Evolutionary conservation across 2,329 filamentous ascomycete species (phyloP).

Genomic region (Orbilia oligospora): DNA sequence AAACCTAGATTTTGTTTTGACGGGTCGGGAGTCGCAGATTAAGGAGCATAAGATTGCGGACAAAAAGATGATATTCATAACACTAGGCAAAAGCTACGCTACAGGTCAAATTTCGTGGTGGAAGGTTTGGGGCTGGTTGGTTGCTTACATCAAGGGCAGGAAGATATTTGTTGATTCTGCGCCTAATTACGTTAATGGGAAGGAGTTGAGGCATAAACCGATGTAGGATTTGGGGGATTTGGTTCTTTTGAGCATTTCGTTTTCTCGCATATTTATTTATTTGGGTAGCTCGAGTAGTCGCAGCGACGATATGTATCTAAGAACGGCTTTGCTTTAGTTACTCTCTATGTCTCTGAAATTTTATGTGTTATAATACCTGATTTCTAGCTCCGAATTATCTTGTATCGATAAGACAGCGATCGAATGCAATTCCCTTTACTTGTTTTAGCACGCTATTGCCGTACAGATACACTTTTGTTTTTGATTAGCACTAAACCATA

Average conservation of each 20-base stretch:
- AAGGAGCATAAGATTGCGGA: slow-evolving; percentile 55
- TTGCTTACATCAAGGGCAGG: slow-evolving; percentile 58
- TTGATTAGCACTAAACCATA: neutral
- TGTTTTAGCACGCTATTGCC: neutral
- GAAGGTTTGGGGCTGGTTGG: slow-evolving; percentile 61
- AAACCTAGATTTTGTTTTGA: slow-evolving; percentile 55
- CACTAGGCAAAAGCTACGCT: slow-evolving; percentile 59
- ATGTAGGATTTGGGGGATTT: slow-evolving; percentile 38
- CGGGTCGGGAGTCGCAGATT: slow-evolving; percentile 38
- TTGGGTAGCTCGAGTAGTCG: neutral
- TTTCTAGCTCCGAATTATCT: neutral
- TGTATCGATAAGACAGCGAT: neutral
- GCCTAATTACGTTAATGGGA: slow-evolving; percentile 60
- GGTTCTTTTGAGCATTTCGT: neutral
- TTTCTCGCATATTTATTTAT: neutral
- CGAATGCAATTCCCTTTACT: neutral
- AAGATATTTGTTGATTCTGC: slow-evolving; percentile 61
- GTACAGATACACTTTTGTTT: neutral
- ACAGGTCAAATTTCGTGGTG: slow-evolving; percentile 60
- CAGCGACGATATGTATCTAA: too few species aligned
- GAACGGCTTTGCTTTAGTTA: neutral
- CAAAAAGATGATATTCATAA: slow-evolving; percentile 62
- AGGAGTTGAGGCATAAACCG: slow-evolving; percentile 59
- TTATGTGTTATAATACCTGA: neutral
- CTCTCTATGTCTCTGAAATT: too few species aligned